Evolutionary conservation across 805 yeast genomes (phyloP), one percentile per base, ranked within the genome.

Genomic region (Aciculoconidium aculeatum): DNA sequence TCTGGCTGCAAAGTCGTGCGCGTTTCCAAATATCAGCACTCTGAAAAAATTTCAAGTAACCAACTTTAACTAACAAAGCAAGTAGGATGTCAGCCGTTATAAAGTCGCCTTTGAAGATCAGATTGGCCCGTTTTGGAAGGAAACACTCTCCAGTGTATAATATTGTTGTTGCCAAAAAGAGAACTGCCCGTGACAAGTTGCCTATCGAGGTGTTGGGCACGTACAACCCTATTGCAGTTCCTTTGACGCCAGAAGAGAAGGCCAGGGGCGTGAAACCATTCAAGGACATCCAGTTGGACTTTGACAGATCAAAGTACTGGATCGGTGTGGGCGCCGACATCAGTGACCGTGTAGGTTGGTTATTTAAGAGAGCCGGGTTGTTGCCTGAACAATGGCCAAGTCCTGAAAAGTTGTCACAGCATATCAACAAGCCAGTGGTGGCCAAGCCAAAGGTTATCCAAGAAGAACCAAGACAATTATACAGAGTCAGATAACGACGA

Each of bases 121-220:
- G 97, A 51, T 67, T 92, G 35, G 94, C 96, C 27, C 70, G 96
- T 40, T 87, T 90, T 60, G 98, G 98, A 19, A 76, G 96, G 55
- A 79, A 70, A 44, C 80, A 80, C 54, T 78, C 75, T 38, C 98
- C 98, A 0, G 65, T 82, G 3, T 92, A 86, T 65, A 92, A 92
- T 58, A 87, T 92, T 31, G 96, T 90, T 9, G 96, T 90, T 9
- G 75, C 94, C 4, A 76, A 80, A 40, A 72, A 76, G 31, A 63
- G 68, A 35, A 68, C 77, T n/a, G 92, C 86, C n/a, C 70, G 94
- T 43, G 87, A 85, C 55, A 77, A 76, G 31, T 72, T 82, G 42
- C 98, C 98, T 8, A 78, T 92, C 25, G 98, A 92, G 58, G 98
- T 92, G 7, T 59, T 92, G 39, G 98, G 98, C 17, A 86, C 96